Evolutionary conservation across 257 asterid species (phyloP).

Genomic region (Capsicum chinense): DNA sequence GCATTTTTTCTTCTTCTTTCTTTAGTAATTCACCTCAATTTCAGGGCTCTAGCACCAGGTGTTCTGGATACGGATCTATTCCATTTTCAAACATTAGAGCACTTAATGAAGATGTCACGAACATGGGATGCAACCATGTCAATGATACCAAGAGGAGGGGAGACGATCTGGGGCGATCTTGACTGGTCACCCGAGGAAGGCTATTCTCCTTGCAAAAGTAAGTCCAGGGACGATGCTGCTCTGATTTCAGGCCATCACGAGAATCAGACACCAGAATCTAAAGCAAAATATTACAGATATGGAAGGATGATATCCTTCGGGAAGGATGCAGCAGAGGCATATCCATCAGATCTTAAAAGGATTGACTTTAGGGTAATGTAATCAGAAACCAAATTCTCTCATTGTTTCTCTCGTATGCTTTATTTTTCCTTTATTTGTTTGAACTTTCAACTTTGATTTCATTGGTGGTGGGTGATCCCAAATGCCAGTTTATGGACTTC

Average conservation of each 20-base stretch:
- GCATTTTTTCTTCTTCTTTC: constrained; percentile 6
- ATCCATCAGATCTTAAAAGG: constrained; percentile 69
- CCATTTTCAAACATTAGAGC: constrained; percentile 77
- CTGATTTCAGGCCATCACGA: constrained; percentile 43
- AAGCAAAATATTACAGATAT: constrained; percentile 47
- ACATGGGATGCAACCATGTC: constrained; percentile 98
- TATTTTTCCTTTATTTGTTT: background rate
- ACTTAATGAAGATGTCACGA: constrained; percentile 89
- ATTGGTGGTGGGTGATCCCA: background rate
- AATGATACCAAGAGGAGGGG: constrained; percentile 94
- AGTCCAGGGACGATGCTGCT: constrained; percentile 40
- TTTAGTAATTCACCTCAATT: constrained; percentile 30
- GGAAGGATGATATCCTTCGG: constrained; percentile 89
- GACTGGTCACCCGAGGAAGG: constrained; percentile 94
- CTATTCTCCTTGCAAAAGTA: constrained; percentile 53
- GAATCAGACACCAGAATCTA: constrained; percentile 39
- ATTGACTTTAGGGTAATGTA: constrained; percentile 73
- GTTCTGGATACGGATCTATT: constrained; percentile 75
- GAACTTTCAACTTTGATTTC: constrained; percentile 3
- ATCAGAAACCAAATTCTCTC: constrained; percentile 7
- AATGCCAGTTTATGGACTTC: background rate
- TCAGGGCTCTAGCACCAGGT: constrained; percentile 77
- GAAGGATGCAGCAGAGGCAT: constrained; percentile 58
- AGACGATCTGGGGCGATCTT: constrained; percentile 90
- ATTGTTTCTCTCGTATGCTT: background rate